phyloP scores from a whole-genome alignment of 805 yeast species.

The Cyberlindnera americana region DNA sequence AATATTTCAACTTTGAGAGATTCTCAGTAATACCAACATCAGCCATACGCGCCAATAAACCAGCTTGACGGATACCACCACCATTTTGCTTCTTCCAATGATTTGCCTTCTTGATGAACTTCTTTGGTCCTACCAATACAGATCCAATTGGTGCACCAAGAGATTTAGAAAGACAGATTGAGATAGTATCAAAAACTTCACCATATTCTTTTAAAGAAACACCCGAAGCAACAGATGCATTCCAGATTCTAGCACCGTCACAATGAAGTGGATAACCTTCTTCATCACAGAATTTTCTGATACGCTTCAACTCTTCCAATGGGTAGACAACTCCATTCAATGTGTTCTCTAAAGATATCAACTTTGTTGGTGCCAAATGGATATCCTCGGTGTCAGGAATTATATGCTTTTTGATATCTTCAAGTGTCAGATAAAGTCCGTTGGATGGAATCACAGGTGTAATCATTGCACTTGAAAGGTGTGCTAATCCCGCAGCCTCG shows the following conservation, averaged over 20 bases:
- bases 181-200: slow-evolving; percentile 75
- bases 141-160: slow-evolving; percentile 95
- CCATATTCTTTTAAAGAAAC: slow-evolving; percentile 64
- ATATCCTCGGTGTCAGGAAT: slow-evolving; percentile 76
- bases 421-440: slow-evolving; percentile 72
- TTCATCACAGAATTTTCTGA: slow-evolving; percentile 64
- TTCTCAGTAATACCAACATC: slow-evolving; percentile 68
- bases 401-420: slow-evolving; percentile 63
- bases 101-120: slow-evolving; percentile 63
- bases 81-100: slow-evolving; percentile 92
- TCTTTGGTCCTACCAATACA: slow-evolving; percentile 64
- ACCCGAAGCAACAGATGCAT: slow-evolving; percentile 67
- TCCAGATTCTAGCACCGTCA: slow-evolving; percentile 96
- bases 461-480: slow-evolving; percentile 89
- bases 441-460: slow-evolving; percentile 75
- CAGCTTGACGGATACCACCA: slow-evolving; percentile 91
- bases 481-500: slow-evolving; percentile 92
- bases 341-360: slow-evolving; percentile 85
- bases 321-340: slow-evolving; percentile 82
- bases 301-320: slow-evolving; percentile 67
- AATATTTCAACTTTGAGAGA: slow-evolving; percentile 41
- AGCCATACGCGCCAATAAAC: slow-evolving; percentile 79
- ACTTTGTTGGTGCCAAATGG: slow-evolving; percentile 84
- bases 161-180: slow-evolving; percentile 84
- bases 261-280: slow-evolving; percentile 65